These are phyloP conservation scores for Cyathus striatus DNA, from an alignment of 768 basidiomycete species.

Conservation along the genomic window DNA sequence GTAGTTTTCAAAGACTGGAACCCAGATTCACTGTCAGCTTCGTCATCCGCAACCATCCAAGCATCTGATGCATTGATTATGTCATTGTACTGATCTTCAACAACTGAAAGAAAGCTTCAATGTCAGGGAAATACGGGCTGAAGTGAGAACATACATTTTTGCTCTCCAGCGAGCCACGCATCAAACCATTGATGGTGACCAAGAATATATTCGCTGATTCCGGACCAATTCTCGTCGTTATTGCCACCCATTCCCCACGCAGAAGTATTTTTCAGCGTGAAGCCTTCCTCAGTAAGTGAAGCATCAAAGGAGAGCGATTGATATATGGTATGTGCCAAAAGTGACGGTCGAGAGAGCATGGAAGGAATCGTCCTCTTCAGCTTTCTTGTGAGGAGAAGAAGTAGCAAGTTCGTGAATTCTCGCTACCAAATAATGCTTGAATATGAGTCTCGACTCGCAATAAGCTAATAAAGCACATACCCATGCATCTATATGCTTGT, in stretches of 20 bases:
- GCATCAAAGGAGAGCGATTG: slow-evolving; percentile 88
- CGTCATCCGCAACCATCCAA: slow-evolving; percentile 77
- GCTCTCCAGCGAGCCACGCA: slow-evolving; percentile 86
- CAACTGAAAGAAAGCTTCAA: slow-evolving; percentile 45
- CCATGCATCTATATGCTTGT: slow-evolving; percentile 65
- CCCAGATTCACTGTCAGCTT: slow-evolving; percentile 37
- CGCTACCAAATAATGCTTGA: slow-evolving; percentile 39
- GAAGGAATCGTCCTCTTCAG: slow-evolving; percentile 68
- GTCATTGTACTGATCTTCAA: slow-evolving; percentile 80
- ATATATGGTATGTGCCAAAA: slow-evolving; percentile 94
- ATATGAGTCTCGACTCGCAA: slow-evolving; percentile 1
- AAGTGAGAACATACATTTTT: slow-evolving; percentile 65
- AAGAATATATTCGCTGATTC: slow-evolving; percentile 77
- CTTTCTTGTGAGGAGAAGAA: slow-evolving; percentile 75
- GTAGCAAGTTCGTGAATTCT: slow-evolving; percentile 76
- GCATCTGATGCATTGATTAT: slow-evolving; percentile 80
- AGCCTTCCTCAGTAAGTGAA: slow-evolving; percentile 69
- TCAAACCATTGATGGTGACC: slow-evolving; percentile 87
- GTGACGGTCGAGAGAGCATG: slow-evolving; percentile 70
- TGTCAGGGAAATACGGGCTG: not conserved
- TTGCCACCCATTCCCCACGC: slow-evolving; percentile 18
- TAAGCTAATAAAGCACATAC: slow-evolving; percentile 38
- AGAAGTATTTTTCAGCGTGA: slow-evolving; percentile 52
- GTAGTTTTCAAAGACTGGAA: slow-evolving; percentile 60
- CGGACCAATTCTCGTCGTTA: slow-evolving; percentile 50